Base-by-base conservation (phyloP, 1,284 basidiomycete genomes). In the Coniophora puteana region DNA sequence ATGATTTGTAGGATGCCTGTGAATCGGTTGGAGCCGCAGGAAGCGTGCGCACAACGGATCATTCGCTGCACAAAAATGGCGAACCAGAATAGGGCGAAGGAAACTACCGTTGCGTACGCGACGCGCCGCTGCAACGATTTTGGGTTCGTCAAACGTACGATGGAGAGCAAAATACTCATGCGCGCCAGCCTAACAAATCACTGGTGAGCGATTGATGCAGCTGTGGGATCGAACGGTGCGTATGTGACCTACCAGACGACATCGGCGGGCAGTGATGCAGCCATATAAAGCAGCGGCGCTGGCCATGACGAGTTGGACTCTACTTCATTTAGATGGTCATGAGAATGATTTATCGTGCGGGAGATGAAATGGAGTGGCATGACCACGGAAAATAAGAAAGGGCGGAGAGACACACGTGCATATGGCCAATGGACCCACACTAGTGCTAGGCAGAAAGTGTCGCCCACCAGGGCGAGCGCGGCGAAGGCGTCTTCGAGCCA, bases 401-500 rank as follows among this genome's bases (percentile, higher is more conserved):
- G n/a, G n/a, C n/a, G n/a, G n/a, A n/a, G n/a, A n/a, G n/a, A n/a
- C n/a, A n/a, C n/a, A n/a, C n/a, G n/a, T n/a, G n/a, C n/a, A n/a
- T n/a, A n/a, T n/a, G n/a, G n/a, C n/a, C n/a, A n/a, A n/a, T n/a
- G n/a, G n/a, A n/a, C n/a, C n/a, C n/a, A n/a, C n/a, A n/a, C n/a
- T n/a, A n/a, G n/a, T n/a, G n/a, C n/a, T n/a, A 57, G 10, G 29
- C 35, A 47, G 4, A 25, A 30, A 4, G 46, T 11, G 26, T 59
- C 58, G 10, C 40, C 49, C 16, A 41, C 24, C 3, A 53, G 29
- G 4, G 54, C 58, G 5, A 53, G 5, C 4, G 14, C 18, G 1
- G 48, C 56, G 47, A 45, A 53, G 4, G 30, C 44, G 29, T 61
- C 59, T 10, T 62, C 59, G 56, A 51, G 61, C 58, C 58, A 59